Percentiles rank a stretch among this genome's conserved stretches.
phyloP scores from a whole-genome alignment of 2,329 filamentous ascomycete species.

The Talaromyces sp. region DNA sequence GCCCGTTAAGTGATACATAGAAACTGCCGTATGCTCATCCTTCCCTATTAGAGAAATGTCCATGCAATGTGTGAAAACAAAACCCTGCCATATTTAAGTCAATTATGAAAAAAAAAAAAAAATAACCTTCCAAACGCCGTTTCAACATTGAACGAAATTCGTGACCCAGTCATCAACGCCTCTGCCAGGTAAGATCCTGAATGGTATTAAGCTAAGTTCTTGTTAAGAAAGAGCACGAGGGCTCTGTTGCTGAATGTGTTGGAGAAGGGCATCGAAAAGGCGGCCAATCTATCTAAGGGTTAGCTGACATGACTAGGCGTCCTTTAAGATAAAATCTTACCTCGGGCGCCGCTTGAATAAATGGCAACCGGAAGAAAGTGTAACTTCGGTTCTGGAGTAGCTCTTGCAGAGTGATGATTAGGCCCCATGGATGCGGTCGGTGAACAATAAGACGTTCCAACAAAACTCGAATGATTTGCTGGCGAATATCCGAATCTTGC shows the following conservation, averaged over 20 bases:
- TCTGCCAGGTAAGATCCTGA: conserved; percentile 2
- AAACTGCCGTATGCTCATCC: not conserved
- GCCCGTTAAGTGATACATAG: conserved; percentile 10
- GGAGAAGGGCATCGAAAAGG: conserved; percentile 40
- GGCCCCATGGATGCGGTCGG: conserved; percentile 92
- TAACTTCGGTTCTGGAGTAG: conserved; percentile 87
- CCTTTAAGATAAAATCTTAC: conserved; percentile 42
- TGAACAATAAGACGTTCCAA: conserved; percentile 82
- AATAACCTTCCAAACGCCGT: conserved; percentile 8
- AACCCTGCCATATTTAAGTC: not conserved
- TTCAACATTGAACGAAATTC: conserved; percentile 8
- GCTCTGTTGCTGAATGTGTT: conserved; percentile 44
- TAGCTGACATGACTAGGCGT: conserved; percentile 5
- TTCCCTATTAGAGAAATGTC: not conserved
- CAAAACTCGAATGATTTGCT: conserved; percentile 84
- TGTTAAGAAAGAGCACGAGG: conserved; percentile 30
- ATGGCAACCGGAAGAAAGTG: conserved; percentile 86
- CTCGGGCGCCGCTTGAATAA: conserved; percentile 84
- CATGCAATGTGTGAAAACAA: not conserved
- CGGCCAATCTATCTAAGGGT: conserved; percentile 32
- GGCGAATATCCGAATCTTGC: conserved; percentile 74
- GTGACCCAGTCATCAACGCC: conserved; percentile 11
- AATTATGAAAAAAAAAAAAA: not conserved
- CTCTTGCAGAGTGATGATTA: conserved; percentile 82
- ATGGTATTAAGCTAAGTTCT: conserved; percentile 9